Conservation (phyloP, 2,329 filamentous ascomycete species). For the Fusarium compactum region DNA sequence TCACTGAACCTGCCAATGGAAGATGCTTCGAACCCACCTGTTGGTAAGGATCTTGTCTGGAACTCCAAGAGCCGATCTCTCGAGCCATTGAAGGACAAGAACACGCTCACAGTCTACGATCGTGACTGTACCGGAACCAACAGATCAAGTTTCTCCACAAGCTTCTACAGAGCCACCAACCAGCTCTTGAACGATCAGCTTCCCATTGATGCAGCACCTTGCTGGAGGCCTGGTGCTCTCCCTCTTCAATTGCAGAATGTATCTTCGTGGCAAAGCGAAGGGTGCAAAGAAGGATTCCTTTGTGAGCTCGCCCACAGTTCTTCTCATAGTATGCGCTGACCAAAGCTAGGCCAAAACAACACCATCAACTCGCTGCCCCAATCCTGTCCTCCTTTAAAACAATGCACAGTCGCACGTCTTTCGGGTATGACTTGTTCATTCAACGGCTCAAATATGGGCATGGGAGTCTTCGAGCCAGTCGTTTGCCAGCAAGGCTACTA, state of each 20-base stretch:
- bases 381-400: conserved; percentile 56
- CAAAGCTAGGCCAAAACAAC: conserved; percentile 55
- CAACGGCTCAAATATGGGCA: conserved; percentile 53
- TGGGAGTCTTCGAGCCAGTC: conserved; percentile 64
- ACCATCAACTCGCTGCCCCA: conserved; percentile 61
- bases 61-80: conserved; percentile 43
- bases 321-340: background rate
- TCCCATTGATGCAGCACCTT: conserved; percentile 55
- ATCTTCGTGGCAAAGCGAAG: conserved; percentile 52
- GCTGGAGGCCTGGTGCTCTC: conserved; percentile 55
- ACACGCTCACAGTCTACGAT: conserved; percentile 52
- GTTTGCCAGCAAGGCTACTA: conserved; percentile 63
- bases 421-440: conserved; percentile 51
- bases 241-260: conserved; percentile 57
- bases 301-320: conserved; percentile 50
- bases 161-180: conserved; percentile 53
- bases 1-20: conserved; percentile 47
- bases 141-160: conserved; percentile 56
- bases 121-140: conserved; percentile 58
- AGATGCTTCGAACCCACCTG: conserved; percentile 54
- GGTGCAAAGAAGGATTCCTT: conserved; percentile 58
- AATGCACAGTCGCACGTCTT: conserved; percentile 54
- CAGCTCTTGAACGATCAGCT: conserved; percentile 45
- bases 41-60: conserved; percentile 49
- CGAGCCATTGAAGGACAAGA: conserved; percentile 42